Conservation (phyloP, 2,329 filamentous ascomycete genomes). For the Ilyonectria sp. region DNA sequence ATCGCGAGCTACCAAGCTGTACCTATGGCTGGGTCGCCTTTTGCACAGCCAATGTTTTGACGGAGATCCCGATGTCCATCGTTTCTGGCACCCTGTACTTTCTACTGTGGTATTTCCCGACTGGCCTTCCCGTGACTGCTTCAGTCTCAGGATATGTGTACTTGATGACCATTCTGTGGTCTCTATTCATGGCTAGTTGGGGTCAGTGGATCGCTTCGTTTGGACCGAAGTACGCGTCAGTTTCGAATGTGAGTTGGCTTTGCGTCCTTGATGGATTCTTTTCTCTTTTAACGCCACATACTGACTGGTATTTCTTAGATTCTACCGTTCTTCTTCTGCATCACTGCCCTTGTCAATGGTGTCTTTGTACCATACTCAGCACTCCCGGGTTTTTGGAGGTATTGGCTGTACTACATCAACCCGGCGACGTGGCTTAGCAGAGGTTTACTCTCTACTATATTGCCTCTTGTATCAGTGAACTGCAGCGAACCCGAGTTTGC, state of each 20-base stretch:
- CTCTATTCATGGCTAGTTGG: slow-evolving; percentile 81
- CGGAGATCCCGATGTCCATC: slow-evolving; percentile 80
- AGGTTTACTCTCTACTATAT: slow-evolving; percentile 14
- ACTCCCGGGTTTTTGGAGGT: slow-evolving; percentile 75
- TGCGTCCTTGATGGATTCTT: neutral
- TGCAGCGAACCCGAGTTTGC: slow-evolving; percentile 56
- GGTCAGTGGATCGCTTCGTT: slow-evolving; percentile 89
- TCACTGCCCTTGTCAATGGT: slow-evolving; percentile 82
- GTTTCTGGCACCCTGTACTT: slow-evolving; percentile 77
- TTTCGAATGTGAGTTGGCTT: slow-evolving; percentile 69
- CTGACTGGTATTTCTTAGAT: slow-evolving; percentile 54
- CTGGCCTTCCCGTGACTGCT: slow-evolving; percentile 76
- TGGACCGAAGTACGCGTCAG: slow-evolving; percentile 82
- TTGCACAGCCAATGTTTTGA: slow-evolving; percentile 78
- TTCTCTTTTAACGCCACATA: neutral
- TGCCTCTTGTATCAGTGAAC: slow-evolving; percentile 45
- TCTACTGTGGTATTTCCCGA: slow-evolving; percentile 82
- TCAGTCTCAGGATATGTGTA: slow-evolving; percentile 80
- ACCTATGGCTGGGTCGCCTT: slow-evolving; percentile 86
- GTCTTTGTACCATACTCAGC: slow-evolving; percentile 77
- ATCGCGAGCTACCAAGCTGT: slow-evolving; percentile 78
- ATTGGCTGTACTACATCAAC: slow-evolving; percentile 24
- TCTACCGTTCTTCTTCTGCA: slow-evolving; percentile 85
- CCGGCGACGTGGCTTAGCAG: slow-evolving; percentile 19
- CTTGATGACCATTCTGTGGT: slow-evolving; percentile 83